Conservation (phyloP, 495 filamentous ascomycete genomes). For the Cercophora newfieldiana region DNA sequence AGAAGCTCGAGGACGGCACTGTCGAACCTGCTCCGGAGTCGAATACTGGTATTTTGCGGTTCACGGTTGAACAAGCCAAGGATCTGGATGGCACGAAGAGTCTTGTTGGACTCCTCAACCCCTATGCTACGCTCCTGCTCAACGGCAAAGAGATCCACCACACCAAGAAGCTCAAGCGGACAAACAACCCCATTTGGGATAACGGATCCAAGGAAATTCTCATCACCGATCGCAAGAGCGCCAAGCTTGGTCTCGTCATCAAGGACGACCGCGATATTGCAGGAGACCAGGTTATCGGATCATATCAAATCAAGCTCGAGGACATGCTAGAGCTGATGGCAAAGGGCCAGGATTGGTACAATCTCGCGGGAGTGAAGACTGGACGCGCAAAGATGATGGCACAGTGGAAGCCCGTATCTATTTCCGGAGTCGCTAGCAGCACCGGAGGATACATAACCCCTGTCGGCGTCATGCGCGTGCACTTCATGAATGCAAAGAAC, state of each 20-base stretch:
- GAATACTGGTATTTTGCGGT: slow-evolving; percentile 88
- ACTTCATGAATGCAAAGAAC: slow-evolving; percentile 79
- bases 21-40: slow-evolving; percentile 78
- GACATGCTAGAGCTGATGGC: slow-evolving; percentile 89
- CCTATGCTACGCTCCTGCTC: slow-evolving; percentile 82
- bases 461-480: slow-evolving; percentile 89
- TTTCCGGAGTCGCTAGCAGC: slow-evolving; percentile 70
- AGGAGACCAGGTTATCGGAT: slow-evolving; percentile 82
- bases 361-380: slow-evolving; percentile 74
- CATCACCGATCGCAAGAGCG: slow-evolving; percentile 86
- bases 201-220: slow-evolving; percentile 88
- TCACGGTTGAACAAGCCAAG: slow-evolving; percentile 93
- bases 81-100: slow-evolving; percentile 90
- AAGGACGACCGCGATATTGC: slow-evolving; percentile 90
- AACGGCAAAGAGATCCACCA: slow-evolving; percentile 86
- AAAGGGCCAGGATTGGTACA: slow-evolving; percentile 96
- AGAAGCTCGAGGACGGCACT: slow-evolving; percentile 72
- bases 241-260: slow-evolving; percentile 84
- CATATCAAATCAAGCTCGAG: slow-evolving; percentile 90
- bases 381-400: slow-evolving; percentile 86
- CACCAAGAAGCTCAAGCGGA: slow-evolving; percentile 88
- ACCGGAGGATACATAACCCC: slow-evolving; percentile 90
- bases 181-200: slow-evolving; percentile 93
- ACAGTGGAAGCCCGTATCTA: slow-evolving; percentile 91
- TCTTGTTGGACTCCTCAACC: slow-evolving; percentile 82